Conservation (phyloP, 2,329 filamentous ascomycete genomes). For the Colletotrichum liriopes region DNA sequence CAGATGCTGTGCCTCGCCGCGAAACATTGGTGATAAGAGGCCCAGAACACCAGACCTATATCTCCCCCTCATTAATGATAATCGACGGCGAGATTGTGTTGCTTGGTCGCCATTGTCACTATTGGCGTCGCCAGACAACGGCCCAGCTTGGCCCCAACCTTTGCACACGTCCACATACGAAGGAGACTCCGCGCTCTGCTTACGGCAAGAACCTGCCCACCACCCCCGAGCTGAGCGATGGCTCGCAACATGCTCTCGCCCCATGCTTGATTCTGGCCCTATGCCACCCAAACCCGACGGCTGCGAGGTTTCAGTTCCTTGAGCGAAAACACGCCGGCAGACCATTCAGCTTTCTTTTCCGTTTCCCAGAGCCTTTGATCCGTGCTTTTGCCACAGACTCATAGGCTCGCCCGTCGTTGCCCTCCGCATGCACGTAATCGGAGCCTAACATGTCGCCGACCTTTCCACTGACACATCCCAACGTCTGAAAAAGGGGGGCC, state of each 20-base stretch:
- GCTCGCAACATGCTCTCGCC: neutral
- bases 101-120: conserved; percentile 12
- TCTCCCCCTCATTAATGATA: conserved; percentile 28
- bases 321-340: conserved; percentile 10
- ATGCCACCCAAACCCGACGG: conserved; percentile 30
- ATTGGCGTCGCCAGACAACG: conserved; percentile 1
- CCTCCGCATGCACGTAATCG: conserved; percentile 11
- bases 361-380: conserved; percentile 3
- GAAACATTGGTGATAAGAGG: conserved; percentile 38
- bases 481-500: neutral
- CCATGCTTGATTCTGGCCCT: conserved; percentile 8
- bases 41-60: conserved; percentile 38
- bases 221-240: neutral
- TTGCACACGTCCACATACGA: neutral
- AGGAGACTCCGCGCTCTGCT: neutral
- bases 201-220: conserved; percentile 13
- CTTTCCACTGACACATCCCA: neutral
- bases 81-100: neutral
- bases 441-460: neutral
- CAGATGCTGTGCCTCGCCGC: conserved; percentile 35
- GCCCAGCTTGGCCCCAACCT: neutral
- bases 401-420: conserved; percentile 7
- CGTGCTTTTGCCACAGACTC: conserved; percentile 26
- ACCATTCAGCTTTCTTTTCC: conserved; percentile 24
- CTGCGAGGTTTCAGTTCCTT: conserved; percentile 35